A percentile compares a stretch with the other conserved stretches of the same genome.
Conservation (phyloP, 2,329 filamentous ascomycete genomes). For the Paraconiothyrium sp. region DNA sequence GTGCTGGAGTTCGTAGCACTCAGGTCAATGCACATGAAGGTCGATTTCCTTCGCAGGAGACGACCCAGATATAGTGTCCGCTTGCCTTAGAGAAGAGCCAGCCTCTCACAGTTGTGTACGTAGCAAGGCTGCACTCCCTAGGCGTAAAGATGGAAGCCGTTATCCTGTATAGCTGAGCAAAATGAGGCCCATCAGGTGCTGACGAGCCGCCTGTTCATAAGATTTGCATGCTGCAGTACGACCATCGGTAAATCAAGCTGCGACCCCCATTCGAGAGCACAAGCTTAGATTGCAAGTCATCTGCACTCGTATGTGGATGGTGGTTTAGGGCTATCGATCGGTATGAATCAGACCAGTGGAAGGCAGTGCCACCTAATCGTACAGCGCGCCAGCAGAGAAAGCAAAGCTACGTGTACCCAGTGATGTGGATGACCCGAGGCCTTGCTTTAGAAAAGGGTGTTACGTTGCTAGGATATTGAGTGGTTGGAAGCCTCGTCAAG, state of each 20-base stretch:
- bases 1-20: background rate
- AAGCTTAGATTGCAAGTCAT: background rate
- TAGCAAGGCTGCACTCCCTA: background rate
- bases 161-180: background rate
- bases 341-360: background rate
- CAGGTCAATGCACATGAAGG: background rate
- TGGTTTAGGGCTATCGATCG: background rate
- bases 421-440: background rate
- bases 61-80: conserved; percentile 3
- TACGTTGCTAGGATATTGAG: background rate
- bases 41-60: background rate
- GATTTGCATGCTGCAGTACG: background rate
- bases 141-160: background rate
- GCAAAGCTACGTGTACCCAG: background rate
- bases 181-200: conserved; percentile 8
- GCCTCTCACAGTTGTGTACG: background rate
- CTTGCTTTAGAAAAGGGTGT: background rate
- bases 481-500: background rate
- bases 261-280: background rate
- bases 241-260: background rate
- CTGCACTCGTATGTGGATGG: background rate
- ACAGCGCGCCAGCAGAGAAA: background rate
- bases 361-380: background rate
- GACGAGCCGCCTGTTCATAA: background rate
- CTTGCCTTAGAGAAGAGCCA: background rate